Percentiles rank a stretch among this genome's conserved stretches.
These are phyloP conservation scores for Pinus tabuliformis DNA, from an alignment of 75 land plant species.

Conservation along the genomic window DNA sequence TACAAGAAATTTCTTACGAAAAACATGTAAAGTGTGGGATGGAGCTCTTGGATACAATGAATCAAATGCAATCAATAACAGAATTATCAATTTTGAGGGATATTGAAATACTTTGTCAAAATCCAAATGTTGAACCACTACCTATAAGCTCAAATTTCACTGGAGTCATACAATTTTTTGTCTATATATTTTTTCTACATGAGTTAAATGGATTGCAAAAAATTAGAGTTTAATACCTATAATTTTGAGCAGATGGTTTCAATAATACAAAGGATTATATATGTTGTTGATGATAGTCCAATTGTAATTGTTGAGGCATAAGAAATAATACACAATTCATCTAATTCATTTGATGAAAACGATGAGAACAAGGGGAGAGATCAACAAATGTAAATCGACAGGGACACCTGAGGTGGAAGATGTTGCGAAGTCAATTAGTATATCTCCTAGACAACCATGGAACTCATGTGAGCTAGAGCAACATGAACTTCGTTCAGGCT, in stretches of 20 bases:
- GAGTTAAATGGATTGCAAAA: background rate
- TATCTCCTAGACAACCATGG: slow-evolving; percentile 39
- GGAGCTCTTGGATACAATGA: too few relatives aligned
- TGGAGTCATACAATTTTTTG: background rate
- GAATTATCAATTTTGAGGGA: too few relatives aligned
- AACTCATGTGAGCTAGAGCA: too few relatives aligned
- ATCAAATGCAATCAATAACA: too few relatives aligned
- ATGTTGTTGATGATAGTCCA: slow-evolving; percentile 68
- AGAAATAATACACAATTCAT: slow-evolving; percentile 25
- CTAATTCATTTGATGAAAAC: slow-evolving; percentile 3
- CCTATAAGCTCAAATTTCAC: slow-evolving; percentile 28
- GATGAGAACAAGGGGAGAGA: slow-evolving; percentile 26
- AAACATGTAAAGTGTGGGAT: too few relatives aligned
- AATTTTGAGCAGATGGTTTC: slow-evolving; percentile 51
- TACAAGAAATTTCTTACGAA: too few relatives aligned
- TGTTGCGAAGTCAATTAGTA: slow-evolving; percentile 30
- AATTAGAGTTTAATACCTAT: too few relatives aligned
- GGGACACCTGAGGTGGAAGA: slow-evolving; percentile 39
- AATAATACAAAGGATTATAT: slow-evolving; percentile 75
- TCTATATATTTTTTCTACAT: background rate
- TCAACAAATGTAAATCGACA: slow-evolving; percentile 19
- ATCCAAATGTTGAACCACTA: slow-evolving; percentile 52
- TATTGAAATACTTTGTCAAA: slow-evolving; percentile 86
- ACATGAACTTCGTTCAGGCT: background rate
- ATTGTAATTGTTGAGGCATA: slow-evolving; percentile 74